Conservation (phyloP, 768 basidiomycete species). For the Boletus pseudo-olivaceus region DNA sequence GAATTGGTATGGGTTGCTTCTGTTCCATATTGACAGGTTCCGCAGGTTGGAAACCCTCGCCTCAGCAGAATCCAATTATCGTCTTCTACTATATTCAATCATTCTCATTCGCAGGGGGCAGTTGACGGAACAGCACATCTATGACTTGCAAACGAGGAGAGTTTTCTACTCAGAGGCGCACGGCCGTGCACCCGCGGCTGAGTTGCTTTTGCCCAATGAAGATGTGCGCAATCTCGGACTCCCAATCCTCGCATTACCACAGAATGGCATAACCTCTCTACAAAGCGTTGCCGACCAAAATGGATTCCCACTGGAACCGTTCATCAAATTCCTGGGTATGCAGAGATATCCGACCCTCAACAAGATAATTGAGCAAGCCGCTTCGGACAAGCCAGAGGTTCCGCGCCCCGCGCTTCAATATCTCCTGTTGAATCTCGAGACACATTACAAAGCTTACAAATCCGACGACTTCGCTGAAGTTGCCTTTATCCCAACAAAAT, state of each 20-base stretch:
- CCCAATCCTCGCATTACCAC: constrained; percentile 57
- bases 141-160: neutral
- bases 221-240: constrained; percentile 64
- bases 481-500: constrained; percentile 15
- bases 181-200: constrained; percentile 17
- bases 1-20: constrained; percentile 45
- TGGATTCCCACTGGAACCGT: neutral
- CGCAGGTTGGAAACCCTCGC: constrained; percentile 8
- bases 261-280: neutral
- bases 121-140: neutral
- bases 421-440: constrained; percentile 9
- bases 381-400: constrained; percentile 1
- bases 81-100: constrained; percentile 51
- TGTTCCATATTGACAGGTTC: neutral
- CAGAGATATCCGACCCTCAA: neutral
- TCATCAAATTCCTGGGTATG: constrained; percentile 7
- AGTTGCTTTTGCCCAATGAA: constrained; percentile 79
- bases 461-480: constrained; percentile 3
- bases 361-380: constrained; percentile 5
- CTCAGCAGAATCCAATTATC: constrained; percentile 12
- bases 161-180: constrained; percentile 6
- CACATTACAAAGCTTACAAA: constrained; percentile 10
- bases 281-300: neutral
- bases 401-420: constrained; percentile 5
- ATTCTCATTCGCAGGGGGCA: constrained; percentile 42